Conservation (phyloP, 352 stramenopile genomes). For the Phytopythium litorale region DNA sequence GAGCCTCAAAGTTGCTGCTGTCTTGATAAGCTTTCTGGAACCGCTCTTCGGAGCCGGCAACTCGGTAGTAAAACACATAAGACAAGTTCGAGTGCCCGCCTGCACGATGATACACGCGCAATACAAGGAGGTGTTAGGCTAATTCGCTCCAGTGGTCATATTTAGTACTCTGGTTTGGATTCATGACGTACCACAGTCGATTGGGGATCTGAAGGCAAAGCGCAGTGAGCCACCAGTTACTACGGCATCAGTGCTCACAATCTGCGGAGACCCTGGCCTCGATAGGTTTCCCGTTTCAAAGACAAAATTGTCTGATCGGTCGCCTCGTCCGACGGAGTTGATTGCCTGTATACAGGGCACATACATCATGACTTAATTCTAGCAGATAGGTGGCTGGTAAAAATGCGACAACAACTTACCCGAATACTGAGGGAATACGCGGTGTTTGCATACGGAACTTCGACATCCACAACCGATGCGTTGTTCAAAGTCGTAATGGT, state of each 20-base stretch:
- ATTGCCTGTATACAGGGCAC: constrained; percentile 15
- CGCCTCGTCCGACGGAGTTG: constrained; percentile 35
- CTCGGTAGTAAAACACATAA: constrained; percentile 36
- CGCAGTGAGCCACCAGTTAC: constrained; percentile 35
- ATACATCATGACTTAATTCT: not conserved
- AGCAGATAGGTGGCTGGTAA: too few species aligned
- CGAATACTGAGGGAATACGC: constrained; percentile 32
- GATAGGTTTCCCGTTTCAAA: constrained; percentile 34
- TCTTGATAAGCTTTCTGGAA: constrained; percentile 24
- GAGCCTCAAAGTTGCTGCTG: constrained; percentile 12
- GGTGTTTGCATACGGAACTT: constrained; percentile 29
- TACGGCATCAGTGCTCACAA: constrained; percentile 10
- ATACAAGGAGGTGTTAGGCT: not conserved
- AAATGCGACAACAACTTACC: constrained; percentile 15
- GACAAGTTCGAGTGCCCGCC: constrained; percentile 26
- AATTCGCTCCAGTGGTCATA: not conserved
- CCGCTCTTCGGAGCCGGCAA: constrained; percentile 9
- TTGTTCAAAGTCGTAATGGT: constrained; percentile 5
- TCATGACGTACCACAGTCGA: constrained; percentile 31
- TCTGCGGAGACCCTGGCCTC: constrained; percentile 32
- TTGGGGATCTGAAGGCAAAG: constrained; percentile 26
- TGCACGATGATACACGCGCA: constrained; percentile 5
- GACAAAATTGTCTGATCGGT: constrained; percentile 21
- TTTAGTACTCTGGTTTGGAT: not conserved
- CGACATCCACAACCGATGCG: constrained; percentile 24